Evolutionary conservation across 2,329 filamentous ascomycete species (phyloP).

Genomic region (Penicillium griseofulvum): DNA sequence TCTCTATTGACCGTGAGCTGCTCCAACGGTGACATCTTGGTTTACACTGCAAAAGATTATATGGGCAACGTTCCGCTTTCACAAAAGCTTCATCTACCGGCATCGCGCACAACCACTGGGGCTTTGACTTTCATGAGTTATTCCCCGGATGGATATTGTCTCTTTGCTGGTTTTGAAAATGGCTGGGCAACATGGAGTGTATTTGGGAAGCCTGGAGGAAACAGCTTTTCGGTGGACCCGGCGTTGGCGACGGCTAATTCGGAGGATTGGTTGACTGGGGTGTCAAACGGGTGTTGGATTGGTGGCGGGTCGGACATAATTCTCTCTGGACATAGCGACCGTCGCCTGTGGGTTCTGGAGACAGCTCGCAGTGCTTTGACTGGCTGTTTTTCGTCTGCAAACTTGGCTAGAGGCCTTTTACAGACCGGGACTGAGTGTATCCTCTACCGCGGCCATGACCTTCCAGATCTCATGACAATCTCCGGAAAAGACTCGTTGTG

Average conservation of each 20-base stretch:
- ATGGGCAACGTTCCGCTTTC: conserved; percentile 87
- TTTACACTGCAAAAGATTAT: conserved; percentile 94
- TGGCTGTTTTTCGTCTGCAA: conserved; percentile 86
- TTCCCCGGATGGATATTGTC: conserved; percentile 92
- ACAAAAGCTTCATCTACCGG: conserved; percentile 69
- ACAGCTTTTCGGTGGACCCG: conserved; percentile 73
- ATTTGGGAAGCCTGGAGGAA: conserved; percentile 84
- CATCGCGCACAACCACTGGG: conserved; percentile 67
- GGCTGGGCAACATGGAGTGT: conserved; percentile 98
- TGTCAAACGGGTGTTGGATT: conserved; percentile 78
- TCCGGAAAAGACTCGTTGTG: conserved; percentile 91
- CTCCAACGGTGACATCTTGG: conserved; percentile 70
- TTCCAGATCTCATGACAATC: conserved; percentile 85
- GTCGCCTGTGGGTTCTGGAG: conserved; percentile 81
- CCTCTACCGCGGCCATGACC: conserved; percentile 89
- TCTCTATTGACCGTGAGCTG: conserved; percentile 89
- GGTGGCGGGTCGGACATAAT: conserved; percentile 84
- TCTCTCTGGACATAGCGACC: conserved; percentile 66
- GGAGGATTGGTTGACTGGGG: conserved; percentile 80
- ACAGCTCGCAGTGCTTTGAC: conserved; percentile 93
- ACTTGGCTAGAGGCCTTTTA: conserved; percentile 82
- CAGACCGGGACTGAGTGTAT: conserved; percentile 86
- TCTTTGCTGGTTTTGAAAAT: conserved; percentile 88
- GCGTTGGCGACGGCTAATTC: conserved; percentile 63
- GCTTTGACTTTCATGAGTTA: conserved; percentile 72